Evolutionary conservation across 345 rosid genomes (phyloP).

Genomic region (Populus alba): DNA sequence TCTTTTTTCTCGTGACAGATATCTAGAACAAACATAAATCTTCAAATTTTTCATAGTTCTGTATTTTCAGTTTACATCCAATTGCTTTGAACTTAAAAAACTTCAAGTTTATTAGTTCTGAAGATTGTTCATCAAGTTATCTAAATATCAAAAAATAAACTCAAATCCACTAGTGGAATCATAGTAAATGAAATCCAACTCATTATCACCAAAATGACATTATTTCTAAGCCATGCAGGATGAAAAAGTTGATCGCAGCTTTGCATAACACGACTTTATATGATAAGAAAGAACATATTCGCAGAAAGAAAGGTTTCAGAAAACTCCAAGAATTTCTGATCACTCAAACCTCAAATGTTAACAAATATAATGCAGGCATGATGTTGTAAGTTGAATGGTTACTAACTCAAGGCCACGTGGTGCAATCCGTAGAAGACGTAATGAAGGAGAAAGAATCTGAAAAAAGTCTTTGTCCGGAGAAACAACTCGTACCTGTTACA

Average conservation of each 20-base stretch:
- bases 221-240: not conserved
- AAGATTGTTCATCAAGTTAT: no score
- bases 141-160: not conserved
- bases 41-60: no score
- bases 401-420: constrained; percentile 91
- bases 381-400: not conserved
- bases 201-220: not conserved
- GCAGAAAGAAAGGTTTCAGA: not conserved
- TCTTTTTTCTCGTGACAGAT: no score
- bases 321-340: not conserved
- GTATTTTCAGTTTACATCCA: no score
- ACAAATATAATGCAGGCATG: not conserved
- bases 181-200: not conserved
- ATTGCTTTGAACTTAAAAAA: no score
- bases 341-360: not conserved
- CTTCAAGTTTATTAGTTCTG: no score
- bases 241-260: not conserved
- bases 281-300: not conserved
- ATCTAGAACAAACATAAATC: no score
- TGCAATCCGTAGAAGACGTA: constrained; percentile 87
- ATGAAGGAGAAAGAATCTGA: constrained; percentile 88
- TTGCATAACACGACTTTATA: not conserved
- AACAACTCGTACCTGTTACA: constrained; percentile 80
- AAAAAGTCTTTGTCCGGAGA: constrained; percentile 99
- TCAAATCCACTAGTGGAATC: not conserved